Conservation (phyloP, 2,329 filamentous ascomycete genomes). For the Leptographium flavum region DNA sequence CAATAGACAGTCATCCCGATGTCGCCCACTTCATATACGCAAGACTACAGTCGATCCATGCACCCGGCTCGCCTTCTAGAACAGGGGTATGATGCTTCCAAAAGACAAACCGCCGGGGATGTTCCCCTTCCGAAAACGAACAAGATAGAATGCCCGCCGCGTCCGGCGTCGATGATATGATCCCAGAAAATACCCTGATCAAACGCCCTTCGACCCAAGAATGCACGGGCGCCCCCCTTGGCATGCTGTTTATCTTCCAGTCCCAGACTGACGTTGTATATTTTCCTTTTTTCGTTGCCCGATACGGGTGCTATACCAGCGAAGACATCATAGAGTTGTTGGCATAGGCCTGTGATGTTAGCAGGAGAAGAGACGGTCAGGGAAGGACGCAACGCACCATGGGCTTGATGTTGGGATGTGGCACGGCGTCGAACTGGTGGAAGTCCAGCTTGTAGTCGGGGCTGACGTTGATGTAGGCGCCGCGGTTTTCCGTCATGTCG, state of each 20-base stretch:
- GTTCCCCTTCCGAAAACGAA: background rate
- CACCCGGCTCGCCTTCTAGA: background rate
- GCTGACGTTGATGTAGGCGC: constrained; percentile 94
- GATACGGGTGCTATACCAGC: constrained; percentile 41
- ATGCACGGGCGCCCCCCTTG: background rate
- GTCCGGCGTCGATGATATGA: background rate
- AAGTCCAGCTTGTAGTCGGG: constrained; percentile 84
- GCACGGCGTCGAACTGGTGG: constrained; percentile 90
- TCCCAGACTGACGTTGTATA: background rate
- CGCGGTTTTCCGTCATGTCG: constrained; percentile 95
- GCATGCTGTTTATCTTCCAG: background rate
- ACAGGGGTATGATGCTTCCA: background rate
- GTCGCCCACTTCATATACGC: background rate
- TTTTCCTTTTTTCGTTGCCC: background rate
- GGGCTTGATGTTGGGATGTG: constrained; percentile 86
- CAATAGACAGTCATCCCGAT: background rate
- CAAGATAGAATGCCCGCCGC: constrained; percentile 1
- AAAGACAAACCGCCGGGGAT: background rate
- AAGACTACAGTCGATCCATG: background rate
- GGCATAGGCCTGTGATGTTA: constrained; percentile 55
- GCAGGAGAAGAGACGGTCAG: background rate
- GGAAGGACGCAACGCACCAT: constrained; percentile 43
- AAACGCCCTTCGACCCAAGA: constrained; percentile 2
- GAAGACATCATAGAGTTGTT: constrained; percentile 68
- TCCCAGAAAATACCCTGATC: background rate